Conservation (phyloP, 139 green algal species). For the Ettlia oleoabundans region DNA sequence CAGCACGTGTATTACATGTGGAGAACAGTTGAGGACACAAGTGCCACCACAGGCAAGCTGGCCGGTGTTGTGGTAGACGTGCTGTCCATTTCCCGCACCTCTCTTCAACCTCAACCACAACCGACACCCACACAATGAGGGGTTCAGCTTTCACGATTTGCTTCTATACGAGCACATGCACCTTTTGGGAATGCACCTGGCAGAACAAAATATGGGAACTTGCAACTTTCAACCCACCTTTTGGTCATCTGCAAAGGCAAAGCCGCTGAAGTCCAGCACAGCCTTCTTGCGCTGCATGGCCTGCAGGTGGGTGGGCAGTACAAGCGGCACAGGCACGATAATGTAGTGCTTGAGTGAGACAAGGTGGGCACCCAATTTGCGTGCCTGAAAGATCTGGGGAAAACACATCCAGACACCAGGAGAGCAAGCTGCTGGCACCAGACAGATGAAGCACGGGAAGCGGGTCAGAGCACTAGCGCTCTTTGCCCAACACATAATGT, state of each 20-base stretch:
- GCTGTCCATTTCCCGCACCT: too few relatives aligned
- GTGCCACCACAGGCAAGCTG: background rate
- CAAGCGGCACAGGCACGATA: background rate
- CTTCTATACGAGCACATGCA: too few relatives aligned
- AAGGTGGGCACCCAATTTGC: background rate
- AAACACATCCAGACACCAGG: too few relatives aligned
- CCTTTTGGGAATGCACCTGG: too few relatives aligned
- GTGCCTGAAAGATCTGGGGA: background rate
- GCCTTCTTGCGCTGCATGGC: conserved; percentile 64
- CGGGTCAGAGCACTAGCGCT: too few relatives aligned
- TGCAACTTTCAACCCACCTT: conserved; percentile 21
- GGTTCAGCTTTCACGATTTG: too few relatives aligned
- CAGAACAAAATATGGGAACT: background rate
- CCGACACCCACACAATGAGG: too few relatives aligned
- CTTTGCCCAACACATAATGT: too few relatives aligned
- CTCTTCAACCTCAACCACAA: too few relatives aligned
- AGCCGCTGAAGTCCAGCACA: conserved; percentile 71
- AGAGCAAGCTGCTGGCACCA: too few relatives aligned
- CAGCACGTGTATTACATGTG: background rate
- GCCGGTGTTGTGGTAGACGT: too few relatives aligned
- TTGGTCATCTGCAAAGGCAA: conserved; percentile 56
- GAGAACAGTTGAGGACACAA: background rate
- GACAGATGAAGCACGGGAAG: too few relatives aligned
- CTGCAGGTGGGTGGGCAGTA: conserved; percentile 34
- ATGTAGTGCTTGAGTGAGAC: background rate